Base-by-base conservation (phyloP, 2,329 filamentous ascomycete genomes). In the Epichloe sibirici region DNA sequence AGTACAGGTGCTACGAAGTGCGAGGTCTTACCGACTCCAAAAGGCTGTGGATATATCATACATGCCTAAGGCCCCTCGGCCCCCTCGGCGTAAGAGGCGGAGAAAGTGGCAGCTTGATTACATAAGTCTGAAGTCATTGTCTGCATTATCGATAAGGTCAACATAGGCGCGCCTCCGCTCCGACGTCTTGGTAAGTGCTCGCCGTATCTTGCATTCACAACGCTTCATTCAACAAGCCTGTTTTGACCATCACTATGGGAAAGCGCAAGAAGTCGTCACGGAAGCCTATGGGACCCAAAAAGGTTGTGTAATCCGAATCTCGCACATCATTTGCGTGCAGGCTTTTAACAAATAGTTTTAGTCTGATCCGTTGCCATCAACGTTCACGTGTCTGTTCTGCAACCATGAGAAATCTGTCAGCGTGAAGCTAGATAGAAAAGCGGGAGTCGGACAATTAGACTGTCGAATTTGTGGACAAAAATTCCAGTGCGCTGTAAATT, bases 301-400 rank as follows among this genome's bases (percentile, higher is more conserved):
- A 84, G 83, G 88, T 88, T 72, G 59, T 66, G 0, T 7, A 8
- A 15, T 7, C 5, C 23, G 15, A 40, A 31, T 23, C 8, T n/a
- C 37, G 44, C 2, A 25, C 17, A 40, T 12, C 3, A 15, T 28
- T 5, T 12, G 15, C 13, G 37, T 17, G 15, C 23, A 11, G 25
- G 23, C 21, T 48, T 35, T 40, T 39, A 43, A 39, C 28, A 4
- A 28, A 45, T 34, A 31, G 9, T 37, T 11, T 13, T 59, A 86
- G 83, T 72, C 78, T 66, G 86, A 90, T 61, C 79, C 82, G 42
- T 77, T 93, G 17, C 78, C 85, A 3, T 90, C 88, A 3, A 81
- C 82, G n/a, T 98, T 98, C 69, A 88, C 90, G 53, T 98, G 93
- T 67, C 83, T 98, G 45, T 98, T 98, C 73, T 98, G 93, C 77